phyloP scores from a whole-genome alignment of 257 asterid species.

The Salvia splendens region DNA sequence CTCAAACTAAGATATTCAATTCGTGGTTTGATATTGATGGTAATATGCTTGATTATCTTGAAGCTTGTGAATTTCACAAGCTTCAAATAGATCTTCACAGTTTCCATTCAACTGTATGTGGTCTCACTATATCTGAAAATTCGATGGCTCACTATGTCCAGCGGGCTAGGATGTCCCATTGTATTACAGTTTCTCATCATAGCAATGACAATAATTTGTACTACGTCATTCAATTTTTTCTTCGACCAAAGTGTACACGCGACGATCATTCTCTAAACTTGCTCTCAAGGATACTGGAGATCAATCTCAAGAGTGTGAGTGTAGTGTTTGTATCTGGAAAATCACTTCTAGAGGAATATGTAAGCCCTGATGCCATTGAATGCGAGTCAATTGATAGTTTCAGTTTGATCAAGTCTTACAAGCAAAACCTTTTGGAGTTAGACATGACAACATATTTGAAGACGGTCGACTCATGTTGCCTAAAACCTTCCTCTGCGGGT shows the following conservation, averaged over 20 bases:
- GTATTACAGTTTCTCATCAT: conserved; percentile 8
- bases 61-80: not conserved
- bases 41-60: not conserved
- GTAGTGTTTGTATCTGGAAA: not conserved
- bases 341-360: too few relatives aligned
- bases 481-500: not conserved
- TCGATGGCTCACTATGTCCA: conserved; percentile 29
- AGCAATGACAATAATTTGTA: not conserved
- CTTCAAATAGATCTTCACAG: not conserved
- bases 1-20: not conserved
- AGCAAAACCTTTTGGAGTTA: not conserved
- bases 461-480: not conserved
- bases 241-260: not conserved
- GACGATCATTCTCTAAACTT: not conserved
- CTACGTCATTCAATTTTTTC: not conserved
- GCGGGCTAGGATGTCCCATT: not conserved
- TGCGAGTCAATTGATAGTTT: not conserved
- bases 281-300: conserved; percentile 3
- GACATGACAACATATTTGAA: not conserved
- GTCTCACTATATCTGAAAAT: not conserved
- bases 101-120: not conserved
- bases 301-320: not conserved
- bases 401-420: not conserved
- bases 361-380: not conserved
- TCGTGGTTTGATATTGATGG: not conserved